Evolutionary conservation across 1,139 yeast genomes (phyloP).

Genomic region (Debaryomyces robertsiae): DNA sequence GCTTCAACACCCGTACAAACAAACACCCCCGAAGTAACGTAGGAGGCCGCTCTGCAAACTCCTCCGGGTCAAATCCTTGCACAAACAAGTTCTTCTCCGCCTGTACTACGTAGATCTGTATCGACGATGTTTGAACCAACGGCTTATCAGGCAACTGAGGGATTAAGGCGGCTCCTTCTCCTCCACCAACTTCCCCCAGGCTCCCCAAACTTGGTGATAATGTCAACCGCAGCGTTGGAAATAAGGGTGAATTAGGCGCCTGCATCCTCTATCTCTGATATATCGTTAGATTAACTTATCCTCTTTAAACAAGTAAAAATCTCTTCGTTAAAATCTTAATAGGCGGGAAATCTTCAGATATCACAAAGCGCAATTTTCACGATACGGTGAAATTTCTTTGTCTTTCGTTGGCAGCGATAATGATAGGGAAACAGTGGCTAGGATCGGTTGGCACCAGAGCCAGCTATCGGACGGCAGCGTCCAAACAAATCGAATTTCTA

Average conservation of each 20-base stretch:
- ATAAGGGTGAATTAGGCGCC: conserved; percentile 32
- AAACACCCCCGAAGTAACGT: conserved; percentile 83
- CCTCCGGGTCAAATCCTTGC: conserved; percentile 76
- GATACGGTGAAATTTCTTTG: neutral
- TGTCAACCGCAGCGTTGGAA: conserved; percentile 36
- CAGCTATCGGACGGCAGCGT: conserved; percentile 8
- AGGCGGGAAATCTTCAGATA: neutral
- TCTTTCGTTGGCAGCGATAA: too few relatives aligned
- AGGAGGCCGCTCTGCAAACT: conserved; percentile 72
- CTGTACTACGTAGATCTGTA: conserved; percentile 57
- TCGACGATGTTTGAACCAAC: conserved; percentile 46
- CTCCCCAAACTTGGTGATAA: conserved; percentile 12
- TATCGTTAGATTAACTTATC: neutral
- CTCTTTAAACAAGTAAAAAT: too few relatives aligned
- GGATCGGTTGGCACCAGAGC: conserved; percentile 8
- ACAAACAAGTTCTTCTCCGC: conserved; percentile 81
- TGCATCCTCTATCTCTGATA: conserved; percentile 11
- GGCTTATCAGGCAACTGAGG: conserved; percentile 57
- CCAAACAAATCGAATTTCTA: conserved; percentile 7
- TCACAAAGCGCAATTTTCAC: neutral
- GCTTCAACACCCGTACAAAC: conserved; percentile 68
- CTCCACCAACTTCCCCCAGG: conserved; percentile 9
- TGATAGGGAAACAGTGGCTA: too few relatives aligned
- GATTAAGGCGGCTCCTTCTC: conserved; percentile 17
- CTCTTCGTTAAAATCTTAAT: too few relatives aligned